Evolutionary conservation across 2,329 filamentous ascomycete genomes (phyloP).

Genomic region (Calonectria hongkongensis): DNA sequence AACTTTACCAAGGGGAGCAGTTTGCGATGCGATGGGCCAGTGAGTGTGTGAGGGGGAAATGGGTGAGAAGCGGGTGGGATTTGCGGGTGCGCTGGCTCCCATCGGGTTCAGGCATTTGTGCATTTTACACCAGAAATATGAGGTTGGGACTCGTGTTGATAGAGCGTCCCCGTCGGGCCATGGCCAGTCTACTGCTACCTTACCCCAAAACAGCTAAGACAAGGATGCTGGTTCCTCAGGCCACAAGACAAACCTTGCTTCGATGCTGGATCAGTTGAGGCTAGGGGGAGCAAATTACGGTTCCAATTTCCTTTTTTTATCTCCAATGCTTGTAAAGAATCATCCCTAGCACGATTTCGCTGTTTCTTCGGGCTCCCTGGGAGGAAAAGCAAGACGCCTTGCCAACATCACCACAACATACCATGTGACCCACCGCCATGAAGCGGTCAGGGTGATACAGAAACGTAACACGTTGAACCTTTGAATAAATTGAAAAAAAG

Average conservation of each 20-base stretch:
- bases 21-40: conserved; percentile 23
- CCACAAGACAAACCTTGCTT: conserved; percentile 34
- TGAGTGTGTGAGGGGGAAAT: conserved; percentile 44
- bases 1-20: background rate
- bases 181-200: conserved; percentile 38
- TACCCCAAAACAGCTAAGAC: conserved; percentile 54
- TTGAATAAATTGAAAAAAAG: background rate
- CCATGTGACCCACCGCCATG: background rate
- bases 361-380: background rate
- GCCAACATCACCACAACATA: background rate
- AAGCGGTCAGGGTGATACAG: background rate
- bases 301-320: conserved; percentile 1
- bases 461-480: background rate
- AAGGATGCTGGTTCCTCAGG: conserved; percentile 36
- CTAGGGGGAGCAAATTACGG: conserved; percentile 4
- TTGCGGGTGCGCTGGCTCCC: conserved; percentile 40
- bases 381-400: background rate
- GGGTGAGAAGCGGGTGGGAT: conserved; percentile 38
- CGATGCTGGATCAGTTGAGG: conserved; percentile 7
- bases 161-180: conserved; percentile 39
- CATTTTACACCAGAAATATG: conserved; percentile 58
- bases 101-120: conserved; percentile 54
- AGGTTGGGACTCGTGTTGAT: conserved; percentile 52
- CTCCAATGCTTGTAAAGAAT: background rate
- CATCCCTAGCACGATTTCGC: background rate